Evolutionary conservation across 176 grass and related monocot species (phyloP).

Genomic region (Oryza rufipogon): DNA sequence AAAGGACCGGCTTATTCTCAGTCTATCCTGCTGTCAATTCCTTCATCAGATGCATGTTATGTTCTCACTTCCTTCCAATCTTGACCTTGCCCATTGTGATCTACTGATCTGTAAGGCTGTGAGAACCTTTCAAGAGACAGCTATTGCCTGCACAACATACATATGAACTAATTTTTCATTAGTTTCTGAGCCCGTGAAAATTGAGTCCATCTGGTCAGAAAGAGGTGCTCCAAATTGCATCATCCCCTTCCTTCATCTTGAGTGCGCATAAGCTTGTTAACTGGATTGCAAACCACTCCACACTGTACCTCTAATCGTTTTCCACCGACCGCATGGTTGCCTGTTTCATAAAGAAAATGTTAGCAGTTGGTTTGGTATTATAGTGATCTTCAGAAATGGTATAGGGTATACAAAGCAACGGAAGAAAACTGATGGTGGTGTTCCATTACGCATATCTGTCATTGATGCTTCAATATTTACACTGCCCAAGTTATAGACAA

Average conservation of each 20-base stretch:
- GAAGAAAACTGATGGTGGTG: constrained; percentile 61
- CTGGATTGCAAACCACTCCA: constrained; percentile 77
- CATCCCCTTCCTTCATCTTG: neutral
- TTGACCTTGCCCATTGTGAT: neutral
- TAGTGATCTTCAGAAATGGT: constrained; percentile 4
- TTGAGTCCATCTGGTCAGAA: constrained; percentile 46
- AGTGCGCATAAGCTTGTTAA: constrained; percentile 77
- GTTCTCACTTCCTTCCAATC: neutral
- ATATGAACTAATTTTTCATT: neutral
- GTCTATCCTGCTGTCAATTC: neutral
- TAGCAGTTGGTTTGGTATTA: neutral
- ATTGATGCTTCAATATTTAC: constrained; percentile 41
- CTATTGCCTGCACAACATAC: constrained; percentile 16
- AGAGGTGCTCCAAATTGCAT: no score
- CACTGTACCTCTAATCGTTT: constrained; percentile 81
- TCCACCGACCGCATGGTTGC: constrained; percentile 77
- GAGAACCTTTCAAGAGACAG: constrained; percentile 25
- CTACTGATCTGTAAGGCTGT: constrained; percentile 13
- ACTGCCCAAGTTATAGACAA: no score
- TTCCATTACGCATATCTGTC: constrained; percentile 83
- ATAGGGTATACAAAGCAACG: neutral
- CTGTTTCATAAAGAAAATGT: constrained; percentile 20
- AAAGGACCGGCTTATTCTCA: no score
- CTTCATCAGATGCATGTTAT: neutral
- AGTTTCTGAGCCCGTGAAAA: neutral